Percentiles rank a stretch among this genome's conserved stretches.
Evolutionary conservation across 352 stramenopile genomes (phyloP).

Genomic region (Phytophthora fragariaefolia): DNA sequence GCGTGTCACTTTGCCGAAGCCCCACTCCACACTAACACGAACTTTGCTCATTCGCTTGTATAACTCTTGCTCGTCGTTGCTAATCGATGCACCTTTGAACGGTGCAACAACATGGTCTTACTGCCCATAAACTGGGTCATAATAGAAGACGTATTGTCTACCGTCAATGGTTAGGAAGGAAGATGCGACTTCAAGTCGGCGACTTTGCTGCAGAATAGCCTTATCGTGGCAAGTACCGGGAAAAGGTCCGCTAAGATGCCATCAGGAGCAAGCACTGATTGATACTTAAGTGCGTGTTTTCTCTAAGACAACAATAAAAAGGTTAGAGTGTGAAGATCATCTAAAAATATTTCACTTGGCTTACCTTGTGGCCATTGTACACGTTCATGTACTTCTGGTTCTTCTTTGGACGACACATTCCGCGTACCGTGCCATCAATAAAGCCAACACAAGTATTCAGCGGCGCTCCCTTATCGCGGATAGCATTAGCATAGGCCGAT

Average conservation of each 20-base stretch:
- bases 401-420: conserved; percentile 8
- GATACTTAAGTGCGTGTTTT: no score
- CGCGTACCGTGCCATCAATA: conserved; percentile 11
- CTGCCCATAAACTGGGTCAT: conserved; percentile 7
- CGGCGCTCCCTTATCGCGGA: not conserved
- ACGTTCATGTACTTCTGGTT: conserved; percentile 13
- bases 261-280: conserved; percentile 11
- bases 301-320: conserved; percentile 2
- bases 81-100: conserved; percentile 6
- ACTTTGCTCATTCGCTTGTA: no score
- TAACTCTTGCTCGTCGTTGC: conserved; percentile 6
- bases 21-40: conserved; percentile 7
- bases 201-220: conserved; percentile 17
- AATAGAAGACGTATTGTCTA: conserved; percentile 11
- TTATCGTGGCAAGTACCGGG: no score
- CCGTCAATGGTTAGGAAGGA: not conserved
- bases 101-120: conserved; percentile 12
- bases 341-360: not conserved
- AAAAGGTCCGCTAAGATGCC: conserved; percentile 9
- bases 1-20: conserved; percentile 1
- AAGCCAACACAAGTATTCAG: conserved; percentile 9
- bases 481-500: not conserved
- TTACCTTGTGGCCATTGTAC: conserved; percentile 20
- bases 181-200: not conserved
- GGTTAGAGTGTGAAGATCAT: no score